Evolutionary conservation across 1,284 basidiomycete species (phyloP), one percentile per base, ranked within the genome.

Genomic region (Melampsora abietis-canadensis): DNA sequence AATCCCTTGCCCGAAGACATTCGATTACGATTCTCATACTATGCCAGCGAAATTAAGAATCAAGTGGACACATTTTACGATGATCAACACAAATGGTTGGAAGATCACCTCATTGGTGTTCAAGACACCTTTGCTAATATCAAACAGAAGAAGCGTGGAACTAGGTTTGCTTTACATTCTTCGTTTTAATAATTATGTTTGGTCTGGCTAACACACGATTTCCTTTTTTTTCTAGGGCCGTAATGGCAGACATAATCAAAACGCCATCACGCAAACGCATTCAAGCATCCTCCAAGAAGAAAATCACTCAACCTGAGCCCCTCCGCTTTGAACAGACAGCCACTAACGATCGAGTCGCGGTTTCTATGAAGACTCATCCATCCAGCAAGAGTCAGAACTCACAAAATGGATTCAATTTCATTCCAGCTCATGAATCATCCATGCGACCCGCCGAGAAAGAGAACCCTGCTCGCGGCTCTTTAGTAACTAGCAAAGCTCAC

Each of bases 171-270:
- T 6, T 27, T 27, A 19, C 34, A 57, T 27, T 63, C 0, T 14
- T 19, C 40, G 19, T 8, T 63, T 69, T 15, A n/a, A 7, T 64
- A 10, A 24, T 47, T 14, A 62, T 63, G 31, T 21, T 44, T 4
- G 44, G 44, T 44, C 2, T 44, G 44, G 44, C 17, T 44, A 5
- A 44, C 15, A 15, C 14, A 34, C 27, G 24, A 44, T 47, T 30
- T 47, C 10, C 14, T 65, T 24, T 24, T n/a, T 40, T 24, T 47
- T 27, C 34, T 30, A 75, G 72, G 47, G 40, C 65, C 24, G 72
- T 48, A 7, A 67, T 75, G 72, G 72, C 65, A 24, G 72, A 64
- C 34, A 75, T 75, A 19, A 75, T 75, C 65, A 75, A 75, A 51
- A 75, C 72, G 0, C 72, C 72, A 17, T 60, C 72, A 21, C 72